Conservation (phyloP, 179 eudicot species). For the Beta macrorhiza region DNA sequence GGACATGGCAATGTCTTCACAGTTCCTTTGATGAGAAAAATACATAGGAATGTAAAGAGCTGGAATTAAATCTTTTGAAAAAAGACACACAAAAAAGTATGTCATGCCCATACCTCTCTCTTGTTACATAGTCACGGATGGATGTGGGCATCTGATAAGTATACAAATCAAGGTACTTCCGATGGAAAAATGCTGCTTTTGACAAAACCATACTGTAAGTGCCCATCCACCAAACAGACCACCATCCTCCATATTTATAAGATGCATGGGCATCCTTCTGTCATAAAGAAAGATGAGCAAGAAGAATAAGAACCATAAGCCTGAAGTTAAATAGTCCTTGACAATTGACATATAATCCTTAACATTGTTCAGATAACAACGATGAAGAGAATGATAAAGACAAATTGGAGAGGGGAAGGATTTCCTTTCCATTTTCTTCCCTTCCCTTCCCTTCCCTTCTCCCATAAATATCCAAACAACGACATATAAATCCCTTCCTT, state of each 20-base stretch:
- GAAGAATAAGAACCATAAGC: not conserved
- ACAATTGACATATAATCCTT: too few relatives aligned
- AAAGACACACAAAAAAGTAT: not conserved
- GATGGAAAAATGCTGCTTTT: conserved; percentile 67
- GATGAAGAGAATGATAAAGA: too few relatives aligned
- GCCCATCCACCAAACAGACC: conserved; percentile 88
- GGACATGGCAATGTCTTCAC: conserved; percentile 82
- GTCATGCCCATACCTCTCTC: conserved; percentile 45
- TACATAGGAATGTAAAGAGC: not conserved
- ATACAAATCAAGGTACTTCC: conserved; percentile 60
- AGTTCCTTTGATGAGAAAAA: conserved; percentile 43
- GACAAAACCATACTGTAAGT: conserved; percentile 74
- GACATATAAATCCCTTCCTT: too few relatives aligned
- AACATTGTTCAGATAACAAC: too few relatives aligned
- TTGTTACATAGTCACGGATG: conserved; percentile 52
- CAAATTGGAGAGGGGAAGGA: too few relatives aligned
- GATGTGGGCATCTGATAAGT: conserved; percentile 57
- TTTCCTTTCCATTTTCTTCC: too few relatives aligned
- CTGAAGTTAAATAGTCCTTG: not conserved
- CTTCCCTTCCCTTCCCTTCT: too few relatives aligned
- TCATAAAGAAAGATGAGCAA: not conserved
- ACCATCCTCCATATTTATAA: conserved; percentile 64
- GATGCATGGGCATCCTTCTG: conserved; percentile 41
- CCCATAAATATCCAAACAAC: too few relatives aligned
- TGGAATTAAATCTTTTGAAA: not conserved